Base-by-base conservation (phyloP, 2,329 filamentous ascomycete species). In the Fusarium acutatum region DNA sequence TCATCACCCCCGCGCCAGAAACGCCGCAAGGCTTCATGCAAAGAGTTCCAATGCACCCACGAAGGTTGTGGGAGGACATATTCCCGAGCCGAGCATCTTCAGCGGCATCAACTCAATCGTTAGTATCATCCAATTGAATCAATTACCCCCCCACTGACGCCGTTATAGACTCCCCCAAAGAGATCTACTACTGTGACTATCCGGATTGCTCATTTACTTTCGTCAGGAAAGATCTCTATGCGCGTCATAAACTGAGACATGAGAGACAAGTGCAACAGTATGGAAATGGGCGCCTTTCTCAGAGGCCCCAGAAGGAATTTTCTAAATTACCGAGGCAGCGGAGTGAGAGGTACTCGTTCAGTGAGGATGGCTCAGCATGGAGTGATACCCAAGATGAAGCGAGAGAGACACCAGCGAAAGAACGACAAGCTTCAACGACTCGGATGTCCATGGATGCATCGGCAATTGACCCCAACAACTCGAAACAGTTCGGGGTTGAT, bases 1-100 rank as follows among this genome's bases (percentile, higher is more conserved):
- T 78, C 76, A 68, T 77, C 76, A 52, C 76, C 77, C 64, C 74
- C 74, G 70, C 77, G 77, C 38, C 77, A 78, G 74, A 78, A 78
- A 77, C 77, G 77, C 72, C 77, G 77, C 76, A 78, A 78, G 71
- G 69, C 77, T 37, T 77, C 77, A 15, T 78, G 77, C 74, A 78
- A 78, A 64, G 77, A 78, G 71, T 78, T 78, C 28, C 76, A 78
- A 47, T 78, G 77, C 75, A 78, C 77, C 56, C 77, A 78, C 62
- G 77, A 78, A 65, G 77, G 77, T 58, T 78, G 77, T 46, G 77
- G 77, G 41, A 74, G 77, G 60, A 78, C 77, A 24, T 78, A 78
- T 34, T 78, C 77, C 30, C 74, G 77, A 43, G 77, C 77, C 40
- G 77, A 78, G 44, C 77, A 78, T 49, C 75, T 78, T 15, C 77